Evolutionary conservation across 805 yeast genomes (phyloP), one percentile per base, ranked within the genome.

Genomic region (Metschnikowia henanensis): DNA sequence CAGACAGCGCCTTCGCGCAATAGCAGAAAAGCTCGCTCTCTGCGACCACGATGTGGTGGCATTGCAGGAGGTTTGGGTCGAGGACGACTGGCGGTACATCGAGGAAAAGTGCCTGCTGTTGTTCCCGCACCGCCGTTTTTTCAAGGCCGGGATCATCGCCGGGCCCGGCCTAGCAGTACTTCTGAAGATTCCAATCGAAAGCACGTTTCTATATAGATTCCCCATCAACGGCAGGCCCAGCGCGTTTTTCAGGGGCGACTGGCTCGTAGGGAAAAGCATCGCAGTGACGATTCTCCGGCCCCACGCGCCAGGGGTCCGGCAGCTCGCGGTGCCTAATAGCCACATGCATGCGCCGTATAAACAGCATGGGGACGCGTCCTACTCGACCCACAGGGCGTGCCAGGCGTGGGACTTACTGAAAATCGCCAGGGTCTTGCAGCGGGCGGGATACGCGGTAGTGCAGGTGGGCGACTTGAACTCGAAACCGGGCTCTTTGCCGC

Each of bases 261-360:
- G 97, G 96, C 88, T 79, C 53, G 99, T 94, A 17, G 99, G 99
- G 7, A 94, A 94, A 60, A 77, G 92, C 7, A 79, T 89, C 16
- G 85, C 95, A 0, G 80, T 89, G 3, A 85, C 95, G 0, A 46
- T 65, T 13, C 67, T 94, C 32, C 69, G 69, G 43, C 83, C 87
- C 5, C 65, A 77, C 3, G 55, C 59, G 15, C 65, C 72, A 0
- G 69, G 67, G 15, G 68, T 75, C 2, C 60, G 72, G 5, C 84
- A 84, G 5, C 67, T 94, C 31, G 97, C 95, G 2, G 65, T 94
- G 5, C 67, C 94, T 58, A 92, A 91, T 58, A 83, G 96, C 15
- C 99, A 94, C 62, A 84, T 94, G 94, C 99, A 94, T 64, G 99
- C 99, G 1, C 99, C 99, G 0, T 94, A 94, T 59, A 76, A 94